phyloP scores from a whole-genome alignment of 163 green algal species.

The Chlorella variabilis region DNA sequence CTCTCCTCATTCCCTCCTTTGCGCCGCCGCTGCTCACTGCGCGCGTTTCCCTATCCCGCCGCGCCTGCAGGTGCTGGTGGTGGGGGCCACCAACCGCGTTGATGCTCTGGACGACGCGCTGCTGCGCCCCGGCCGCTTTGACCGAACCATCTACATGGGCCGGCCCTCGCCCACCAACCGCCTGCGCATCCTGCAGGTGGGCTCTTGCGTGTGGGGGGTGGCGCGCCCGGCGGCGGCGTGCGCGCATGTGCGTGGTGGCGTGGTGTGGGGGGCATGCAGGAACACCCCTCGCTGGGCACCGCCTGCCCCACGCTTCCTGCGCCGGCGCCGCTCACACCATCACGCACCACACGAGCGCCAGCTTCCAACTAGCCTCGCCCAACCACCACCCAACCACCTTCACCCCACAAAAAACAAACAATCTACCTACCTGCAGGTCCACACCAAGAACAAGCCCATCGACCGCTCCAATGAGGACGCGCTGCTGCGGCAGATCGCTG shows the following conservation, averaged over 20 bases:
- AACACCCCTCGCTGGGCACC: too few species aligned
- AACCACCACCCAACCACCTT: too few species aligned
- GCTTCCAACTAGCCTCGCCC: too few species aligned
- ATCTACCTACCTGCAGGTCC: constrained; percentile 63
- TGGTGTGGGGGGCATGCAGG: too few species aligned
- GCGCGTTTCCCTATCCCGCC: not conserved
- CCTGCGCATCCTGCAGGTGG: constrained; percentile 67
- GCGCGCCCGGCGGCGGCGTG: too few species aligned
- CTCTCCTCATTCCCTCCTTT: not conserved
- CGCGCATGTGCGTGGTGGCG: too few species aligned
- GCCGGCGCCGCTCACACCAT: too few species aligned
- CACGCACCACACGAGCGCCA: too few species aligned
- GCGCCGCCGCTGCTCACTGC: not conserved
- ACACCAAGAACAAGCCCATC: constrained; percentile 70
- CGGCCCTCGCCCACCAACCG: constrained; percentile 56
- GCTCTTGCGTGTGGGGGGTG: too few species aligned
- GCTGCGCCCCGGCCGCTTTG: constrained; percentile 66
- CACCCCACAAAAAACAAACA: too few species aligned
- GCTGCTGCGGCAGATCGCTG: constrained; percentile 57
- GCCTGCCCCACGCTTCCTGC: too few species aligned
- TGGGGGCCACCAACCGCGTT: constrained; percentile 89
- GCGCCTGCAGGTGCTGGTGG: constrained; percentile 69
- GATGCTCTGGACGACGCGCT: constrained; percentile 82
- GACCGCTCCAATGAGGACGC: constrained; percentile 51
- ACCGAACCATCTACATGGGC: constrained; percentile 70